These are phyloP conservation scores for Exserohilum rostratum DNA, from an alignment of 2,329 filamentous ascomycete species.

Conservation along the genomic window DNA sequence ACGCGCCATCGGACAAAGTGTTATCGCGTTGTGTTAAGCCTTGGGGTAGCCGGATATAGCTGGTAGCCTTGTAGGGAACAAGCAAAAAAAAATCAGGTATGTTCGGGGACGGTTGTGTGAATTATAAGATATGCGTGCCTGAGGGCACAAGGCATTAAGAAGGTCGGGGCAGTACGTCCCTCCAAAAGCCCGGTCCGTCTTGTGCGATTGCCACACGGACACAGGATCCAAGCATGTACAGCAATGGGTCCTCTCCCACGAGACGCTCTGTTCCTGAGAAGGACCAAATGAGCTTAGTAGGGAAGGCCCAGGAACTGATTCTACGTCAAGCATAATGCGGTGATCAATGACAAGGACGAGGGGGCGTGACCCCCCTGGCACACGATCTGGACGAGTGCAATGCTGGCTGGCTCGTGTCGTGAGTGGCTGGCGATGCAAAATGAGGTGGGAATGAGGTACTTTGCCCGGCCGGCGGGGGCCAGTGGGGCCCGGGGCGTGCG, in stretches of 20 bases:
- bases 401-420: conserved; percentile 46
- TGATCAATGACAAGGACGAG: conserved; percentile 50
- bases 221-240: conserved; percentile 49
- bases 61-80: conserved; percentile 36
- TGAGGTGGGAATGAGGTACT: conserved; percentile 43
- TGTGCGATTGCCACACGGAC: conserved; percentile 53
- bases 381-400: conserved; percentile 49
- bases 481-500: conserved; percentile 28
- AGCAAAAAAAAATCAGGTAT: conserved; percentile 33
- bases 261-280: conserved; percentile 53
- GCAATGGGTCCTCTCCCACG: conserved; percentile 47
- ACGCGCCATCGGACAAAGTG: conserved; percentile 46
- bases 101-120: conserved; percentile 44
- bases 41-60: conserved; percentile 48
- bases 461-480: conserved; percentile 40
- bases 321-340: conserved; percentile 54
- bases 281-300: conserved; percentile 50
- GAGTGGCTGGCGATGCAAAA: conserved; percentile 51
- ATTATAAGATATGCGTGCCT: conserved; percentile 49
- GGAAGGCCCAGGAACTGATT: conserved; percentile 50
- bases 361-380: conserved; percentile 35
- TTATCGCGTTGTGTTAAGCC: conserved; percentile 48
- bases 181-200: conserved; percentile 45
- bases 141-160: conserved; percentile 48
- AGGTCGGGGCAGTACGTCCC: conserved; percentile 46